Evolutionary conservation across 2,329 filamentous ascomycete species (phyloP).

Genomic region (Fusarium algeriense): DNA sequence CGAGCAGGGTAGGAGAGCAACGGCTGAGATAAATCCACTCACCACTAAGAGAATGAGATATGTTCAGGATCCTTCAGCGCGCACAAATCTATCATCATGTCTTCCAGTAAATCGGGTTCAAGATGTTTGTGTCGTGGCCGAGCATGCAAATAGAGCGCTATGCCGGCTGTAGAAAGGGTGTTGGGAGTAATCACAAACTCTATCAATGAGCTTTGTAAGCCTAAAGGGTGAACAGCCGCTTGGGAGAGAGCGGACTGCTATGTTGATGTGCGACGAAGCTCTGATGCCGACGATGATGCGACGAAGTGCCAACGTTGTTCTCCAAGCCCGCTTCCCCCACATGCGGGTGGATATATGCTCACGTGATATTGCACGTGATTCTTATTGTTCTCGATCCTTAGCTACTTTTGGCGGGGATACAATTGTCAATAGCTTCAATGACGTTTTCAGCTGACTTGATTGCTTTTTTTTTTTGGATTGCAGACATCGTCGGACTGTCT

Average conservation of each 20-base stretch:
- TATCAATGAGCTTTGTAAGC: slow-evolving; percentile 8
- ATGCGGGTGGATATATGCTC: slow-evolving; percentile 22
- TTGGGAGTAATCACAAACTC: slow-evolving; percentile 23
- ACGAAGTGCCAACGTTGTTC: slow-evolving; percentile 47
- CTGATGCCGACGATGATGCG: slow-evolving; percentile 47
- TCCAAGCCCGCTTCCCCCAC: slow-evolving; percentile 43
- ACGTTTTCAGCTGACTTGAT: neutral
- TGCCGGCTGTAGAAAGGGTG: slow-evolving; percentile 24
- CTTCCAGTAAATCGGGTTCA: slow-evolving; percentile 46
- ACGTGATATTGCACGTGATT: slow-evolving; percentile 33
- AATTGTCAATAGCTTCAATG: slow-evolving; percentile 1
- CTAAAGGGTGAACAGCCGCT: slow-evolving; percentile 29
- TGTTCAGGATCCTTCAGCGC: slow-evolving; percentile 48
- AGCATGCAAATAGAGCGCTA: slow-evolving; percentile 38
- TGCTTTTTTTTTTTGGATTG: neutral
- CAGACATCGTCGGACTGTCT: accelerated
- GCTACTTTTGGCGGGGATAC: too few species aligned
- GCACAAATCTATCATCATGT: slow-evolving; percentile 59
- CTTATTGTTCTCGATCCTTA: accelerated
- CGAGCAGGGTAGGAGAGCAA: slow-evolving; percentile 14
- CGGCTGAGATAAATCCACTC: slow-evolving; percentile 42
- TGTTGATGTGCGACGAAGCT: slow-evolving; percentile 45
- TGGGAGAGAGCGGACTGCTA: slow-evolving; percentile 29
- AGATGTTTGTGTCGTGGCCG: slow-evolving; percentile 43
- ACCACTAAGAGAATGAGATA: slow-evolving; percentile 58